Base-by-base conservation (phyloP, 495 filamentous ascomycete genomes). In the Penicillium ucsense region DNA sequence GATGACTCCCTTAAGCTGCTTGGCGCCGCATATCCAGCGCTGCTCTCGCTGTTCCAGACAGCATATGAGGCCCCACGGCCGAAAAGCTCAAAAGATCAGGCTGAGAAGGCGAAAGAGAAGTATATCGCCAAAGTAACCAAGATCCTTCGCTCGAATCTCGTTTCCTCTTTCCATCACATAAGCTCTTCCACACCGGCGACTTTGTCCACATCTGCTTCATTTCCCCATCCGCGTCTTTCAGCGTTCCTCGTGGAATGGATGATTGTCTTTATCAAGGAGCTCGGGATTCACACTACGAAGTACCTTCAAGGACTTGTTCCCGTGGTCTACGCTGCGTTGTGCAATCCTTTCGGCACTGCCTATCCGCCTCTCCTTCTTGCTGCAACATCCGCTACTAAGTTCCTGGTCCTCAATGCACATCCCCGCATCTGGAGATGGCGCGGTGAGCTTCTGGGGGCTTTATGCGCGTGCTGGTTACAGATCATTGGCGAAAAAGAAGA, bases 301-400 rank as follows among this genome's bases (percentile, higher is more conserved):
- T 84, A 95, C 58, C 75, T 96, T 10, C 63, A 86, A 72, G 76
- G 84, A 36, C 54, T 91, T 12, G 61, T 94, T 4, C 84, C 86
- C 0, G 63, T 89, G 35, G 56, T 94, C 4, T 79, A 78, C 8
- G 65, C 64, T 35, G 79, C 84, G 6, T 64, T 96, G 12, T 63
- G 74, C 1, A 82, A 85, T 43, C 86, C 88, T 1, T 88, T 95
- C 52, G 81, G 76, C 3, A 73, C 74, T 0, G 73, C 77, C 3
- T 63, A 78, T 41, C 73, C 76, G 0, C 62, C 71, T 3, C 64
- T 86, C 0, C 65, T 94, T 0, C 38, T 68, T 2, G 65, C 74
- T 0, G 78, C 82, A 2, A 59, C 76, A 5, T 54, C 67, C 6
- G 67, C 80, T 1, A 46, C 88, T 30, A 74, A 82, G 41, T 64